phyloP scores from a whole-genome alignment of 192 early-diverging fungal genomes.

The Backusella mclennaniae region DNA sequence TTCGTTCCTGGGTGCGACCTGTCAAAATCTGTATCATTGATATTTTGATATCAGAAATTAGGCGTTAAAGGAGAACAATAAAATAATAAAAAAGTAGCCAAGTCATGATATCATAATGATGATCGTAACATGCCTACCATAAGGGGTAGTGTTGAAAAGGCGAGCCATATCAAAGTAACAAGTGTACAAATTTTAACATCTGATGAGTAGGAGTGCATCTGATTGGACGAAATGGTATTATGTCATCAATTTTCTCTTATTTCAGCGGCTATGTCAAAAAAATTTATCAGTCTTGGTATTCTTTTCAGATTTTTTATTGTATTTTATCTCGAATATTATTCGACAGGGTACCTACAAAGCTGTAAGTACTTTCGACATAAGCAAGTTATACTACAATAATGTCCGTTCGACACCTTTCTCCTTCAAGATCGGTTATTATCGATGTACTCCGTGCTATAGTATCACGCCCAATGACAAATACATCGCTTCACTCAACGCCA shows the following conservation, averaged over 20 bases:
- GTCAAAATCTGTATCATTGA: background rate
- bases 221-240: background rate
- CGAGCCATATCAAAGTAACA: too few species aligned
- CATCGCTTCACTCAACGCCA: background rate
- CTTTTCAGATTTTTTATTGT: background rate
- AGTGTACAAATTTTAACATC: background rate
- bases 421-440: slow-evolving; percentile 15
- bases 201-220: background rate
- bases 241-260: background rate
- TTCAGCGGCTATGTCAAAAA: background rate
- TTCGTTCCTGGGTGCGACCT: background rate
- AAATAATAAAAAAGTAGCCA: too few species aligned
- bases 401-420: slow-evolving; percentile 2
- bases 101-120: background rate
- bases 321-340: background rate
- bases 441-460: slow-evolving; percentile 25
- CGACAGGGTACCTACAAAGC: background rate
- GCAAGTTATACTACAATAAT: background rate
- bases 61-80: background rate
- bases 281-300: background rate
- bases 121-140: background rate
- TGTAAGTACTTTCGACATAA: background rate
- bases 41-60: background rate
- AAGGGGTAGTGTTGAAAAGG: background rate
- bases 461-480: slow-evolving; percentile 10